Conservation (phyloP, 2,329 filamentous ascomycete species). For the Xylaria polymorpha region DNA sequence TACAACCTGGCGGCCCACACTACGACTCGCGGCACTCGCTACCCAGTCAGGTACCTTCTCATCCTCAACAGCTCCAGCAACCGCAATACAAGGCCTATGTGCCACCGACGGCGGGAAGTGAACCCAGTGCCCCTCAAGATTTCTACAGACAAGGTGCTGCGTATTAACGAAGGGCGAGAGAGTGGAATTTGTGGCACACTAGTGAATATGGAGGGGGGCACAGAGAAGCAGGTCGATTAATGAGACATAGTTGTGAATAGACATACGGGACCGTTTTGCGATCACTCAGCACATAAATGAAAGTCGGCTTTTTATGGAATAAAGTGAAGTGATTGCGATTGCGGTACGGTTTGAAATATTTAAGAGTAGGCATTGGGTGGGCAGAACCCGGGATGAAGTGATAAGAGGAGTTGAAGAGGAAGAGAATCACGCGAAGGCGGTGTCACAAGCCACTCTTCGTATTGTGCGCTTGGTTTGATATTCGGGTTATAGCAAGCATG, state of each 20-base stretch:
- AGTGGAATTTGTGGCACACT: background rate
- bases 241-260: slow-evolving; percentile 19
- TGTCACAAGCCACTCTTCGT: background rate
- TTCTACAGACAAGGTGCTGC: slow-evolving; percentile 64
- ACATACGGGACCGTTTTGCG: background rate
- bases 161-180: slow-evolving; percentile 36
- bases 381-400: background rate
- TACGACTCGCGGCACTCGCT: slow-evolving; percentile 64
- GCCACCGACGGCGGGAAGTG: slow-evolving; percentile 57
- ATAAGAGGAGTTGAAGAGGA: background rate
- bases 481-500: slow-evolving; percentile 2
- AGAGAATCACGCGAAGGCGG: background rate
- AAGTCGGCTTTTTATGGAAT: background rate
- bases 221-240: background rate
- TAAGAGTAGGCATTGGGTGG: background rate
- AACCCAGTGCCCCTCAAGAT: slow-evolving; percentile 64
- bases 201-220: background rate
- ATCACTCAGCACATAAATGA: background rate
- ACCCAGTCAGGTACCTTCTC: slow-evolving; percentile 57
- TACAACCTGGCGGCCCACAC: slow-evolving; percentile 58
- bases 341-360: background rate
- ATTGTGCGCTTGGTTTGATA: background rate
- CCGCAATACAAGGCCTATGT: slow-evolving; percentile 72
- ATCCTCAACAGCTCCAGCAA: slow-evolving; percentile 46
- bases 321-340: background rate